phyloP scores from a whole-genome alignment of 73 alveolate species.

The Stentor roeselii region DNA sequence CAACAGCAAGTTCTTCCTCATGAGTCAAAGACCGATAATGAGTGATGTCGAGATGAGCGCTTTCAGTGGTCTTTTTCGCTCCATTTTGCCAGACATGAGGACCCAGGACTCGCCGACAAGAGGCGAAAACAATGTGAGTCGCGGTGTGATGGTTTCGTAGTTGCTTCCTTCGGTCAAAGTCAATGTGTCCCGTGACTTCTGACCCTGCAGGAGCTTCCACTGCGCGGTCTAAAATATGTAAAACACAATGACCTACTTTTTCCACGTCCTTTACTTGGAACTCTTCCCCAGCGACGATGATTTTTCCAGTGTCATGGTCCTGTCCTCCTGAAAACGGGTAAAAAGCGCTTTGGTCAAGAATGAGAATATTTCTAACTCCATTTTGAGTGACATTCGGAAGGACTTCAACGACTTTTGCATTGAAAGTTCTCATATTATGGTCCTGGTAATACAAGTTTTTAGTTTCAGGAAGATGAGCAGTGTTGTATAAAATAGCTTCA shows the following conservation, averaged over 20 bases:
- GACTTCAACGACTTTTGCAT: constrained; percentile 79
- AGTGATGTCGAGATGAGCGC: constrained; percentile 97
- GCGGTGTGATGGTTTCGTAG: constrained; percentile 97
- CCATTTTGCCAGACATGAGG: constrained; percentile 99
- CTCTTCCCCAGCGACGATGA: constrained; percentile 58
- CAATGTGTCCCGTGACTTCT: constrained; percentile 78
- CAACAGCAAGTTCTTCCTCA: constrained; percentile 92
- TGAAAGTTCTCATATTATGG: constrained; percentile 75
- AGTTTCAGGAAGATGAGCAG: constrained; percentile 92
- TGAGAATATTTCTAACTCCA: constrained; percentile 80
- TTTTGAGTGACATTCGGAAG: constrained; percentile 82
- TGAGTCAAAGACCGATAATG: constrained; percentile 90
- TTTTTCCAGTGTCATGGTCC: constrained; percentile 85
- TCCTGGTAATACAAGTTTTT: constrained; percentile 82
- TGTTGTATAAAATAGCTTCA: constrained; percentile 86
- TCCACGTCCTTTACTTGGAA: constrained; percentile 82
- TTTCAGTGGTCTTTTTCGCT: constrained; percentile 93
- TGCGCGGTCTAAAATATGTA: constrained; percentile 88
- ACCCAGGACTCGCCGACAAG: constrained; percentile 94
- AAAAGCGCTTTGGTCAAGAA: constrained; percentile 82
- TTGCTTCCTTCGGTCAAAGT: constrained; percentile 84
- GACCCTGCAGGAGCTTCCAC: constrained; percentile 55
- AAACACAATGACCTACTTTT: constrained; percentile 93
- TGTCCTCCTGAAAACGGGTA: constrained; percentile 99
- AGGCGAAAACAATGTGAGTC: constrained; percentile 95